A percentile compares a stretch with the other conserved stretches of the same genome.
phyloP scores from a whole-genome alignment of 2,329 filamentous ascomycete species.

The Colletotrichum tropicale region DNA sequence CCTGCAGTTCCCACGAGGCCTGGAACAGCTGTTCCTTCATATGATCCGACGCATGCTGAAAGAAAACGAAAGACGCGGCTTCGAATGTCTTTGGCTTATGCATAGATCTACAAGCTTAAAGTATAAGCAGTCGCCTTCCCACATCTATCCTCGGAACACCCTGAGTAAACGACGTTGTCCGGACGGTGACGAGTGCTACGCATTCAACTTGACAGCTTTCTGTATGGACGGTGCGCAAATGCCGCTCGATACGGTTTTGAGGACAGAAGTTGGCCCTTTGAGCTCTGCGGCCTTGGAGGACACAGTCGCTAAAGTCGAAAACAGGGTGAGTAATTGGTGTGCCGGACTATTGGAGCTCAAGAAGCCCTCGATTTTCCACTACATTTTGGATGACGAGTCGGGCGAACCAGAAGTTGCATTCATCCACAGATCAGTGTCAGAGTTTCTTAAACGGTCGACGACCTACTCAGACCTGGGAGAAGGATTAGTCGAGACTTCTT shows the following conservation, averaged over 20 bases:
- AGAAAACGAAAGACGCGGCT: neutral
- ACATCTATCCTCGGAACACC: too few species aligned
- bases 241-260: neutral
- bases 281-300: too few species aligned
- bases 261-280: accelerated
- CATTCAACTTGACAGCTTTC: neutral
- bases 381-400: too few species aligned
- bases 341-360: too few species aligned
- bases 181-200: too few species aligned
- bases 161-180: too few species aligned
- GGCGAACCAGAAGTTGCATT: too few species aligned
- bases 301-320: neutral
- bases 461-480: accelerated
- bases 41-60: neutral
- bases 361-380: too few species aligned
- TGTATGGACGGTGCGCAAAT: neutral
- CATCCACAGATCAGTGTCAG: too few species aligned
- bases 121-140: neutral
- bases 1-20: neutral
- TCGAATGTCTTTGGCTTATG: neutral
- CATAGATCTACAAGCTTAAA: accelerated
- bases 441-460: too few species aligned
- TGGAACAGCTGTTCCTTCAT: neutral
- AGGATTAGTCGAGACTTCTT: too few species aligned
- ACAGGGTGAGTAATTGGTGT: too few species aligned